These are phyloP conservation scores for Polygonum aviculare DNA, from an alignment of 148 eudicot genomes.

Conservation along the genomic window DNA sequence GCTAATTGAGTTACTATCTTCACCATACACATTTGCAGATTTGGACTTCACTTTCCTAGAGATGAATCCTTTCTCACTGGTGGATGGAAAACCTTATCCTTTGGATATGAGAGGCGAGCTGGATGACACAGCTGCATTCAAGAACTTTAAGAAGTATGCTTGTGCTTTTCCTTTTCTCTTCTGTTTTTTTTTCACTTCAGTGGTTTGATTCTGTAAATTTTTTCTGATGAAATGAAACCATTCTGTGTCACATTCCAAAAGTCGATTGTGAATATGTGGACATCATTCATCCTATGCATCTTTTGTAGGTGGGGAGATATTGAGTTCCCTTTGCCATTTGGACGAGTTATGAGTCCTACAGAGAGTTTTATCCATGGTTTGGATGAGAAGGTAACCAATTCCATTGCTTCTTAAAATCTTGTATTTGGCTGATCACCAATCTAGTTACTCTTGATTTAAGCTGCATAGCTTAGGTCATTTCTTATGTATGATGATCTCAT, in stretches of 20 bases:
- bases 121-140: conserved; percentile 88
- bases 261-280: neutral
- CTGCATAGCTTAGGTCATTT: neutral
- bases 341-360: conserved; percentile 94
- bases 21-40: conserved; percentile 27
- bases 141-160: conserved; percentile 41
- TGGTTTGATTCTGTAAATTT: neutral
- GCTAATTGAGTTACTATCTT: conserved; percentile 3
- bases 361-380: conserved; percentile 86
- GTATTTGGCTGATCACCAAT: neutral
- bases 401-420: neutral
- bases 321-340: conserved; percentile 97
- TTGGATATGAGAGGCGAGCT: conserved; percentile 99
- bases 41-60: conserved; percentile 94
- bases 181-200: neutral
- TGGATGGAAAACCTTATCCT: conserved; percentile 93
- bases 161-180: neutral
- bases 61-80: conserved; percentile 95
- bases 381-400: conserved; percentile 77
- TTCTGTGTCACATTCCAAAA: neutral
- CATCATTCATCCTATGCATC: neutral
- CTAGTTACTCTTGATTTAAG: neutral
- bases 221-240: neutral
- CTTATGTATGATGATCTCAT: neutral
- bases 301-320: conserved; percentile 76